Percentiles rank a stretch among this genome's conserved stretches.
Conservation (phyloP, 1,284 basidiomycete species). For the Irpex lacteus region DNA sequence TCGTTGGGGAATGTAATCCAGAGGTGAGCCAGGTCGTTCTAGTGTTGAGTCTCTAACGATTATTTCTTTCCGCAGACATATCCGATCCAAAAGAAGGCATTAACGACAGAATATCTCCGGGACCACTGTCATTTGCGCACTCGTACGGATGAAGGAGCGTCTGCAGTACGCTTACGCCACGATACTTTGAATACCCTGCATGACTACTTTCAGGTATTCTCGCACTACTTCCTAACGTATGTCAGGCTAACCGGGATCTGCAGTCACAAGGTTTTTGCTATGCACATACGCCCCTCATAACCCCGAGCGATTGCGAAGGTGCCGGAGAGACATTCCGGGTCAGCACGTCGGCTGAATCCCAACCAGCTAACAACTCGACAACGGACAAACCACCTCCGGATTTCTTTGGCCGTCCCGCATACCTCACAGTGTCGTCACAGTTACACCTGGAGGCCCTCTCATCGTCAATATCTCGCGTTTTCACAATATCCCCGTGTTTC, state of each 20-base stretch:
- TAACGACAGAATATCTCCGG: constrained; percentile 74
- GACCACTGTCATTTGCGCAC: constrained; percentile 83
- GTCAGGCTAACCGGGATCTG: not conserved
- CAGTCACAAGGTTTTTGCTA: constrained; percentile 79
- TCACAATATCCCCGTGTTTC: constrained; percentile 90
- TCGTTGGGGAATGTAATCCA: constrained; percentile 76
- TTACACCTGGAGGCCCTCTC: constrained; percentile 92
- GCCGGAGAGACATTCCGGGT: constrained; percentile 92
- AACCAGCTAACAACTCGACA: constrained; percentile 4
- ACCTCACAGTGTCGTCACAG: constrained; percentile 93
- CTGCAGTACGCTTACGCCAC: constrained; percentile 75
- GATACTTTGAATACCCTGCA: constrained; percentile 49
- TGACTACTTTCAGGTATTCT: constrained; percentile 66
- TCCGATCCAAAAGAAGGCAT: constrained; percentile 84
- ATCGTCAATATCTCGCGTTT: constrained; percentile 77
- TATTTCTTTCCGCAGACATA: constrained; percentile 49
- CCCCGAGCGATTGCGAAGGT: constrained; percentile 95
- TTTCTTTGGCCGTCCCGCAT: constrained; percentile 75
- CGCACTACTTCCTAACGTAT: not conserved
- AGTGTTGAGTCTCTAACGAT: not conserved
- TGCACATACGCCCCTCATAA: constrained; percentile 85
- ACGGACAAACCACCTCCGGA: constrained; percentile 31
- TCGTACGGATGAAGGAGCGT: constrained; percentile 68
- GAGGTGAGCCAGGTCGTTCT: constrained; percentile 44
- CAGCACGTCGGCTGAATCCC: constrained; percentile 23